Evolutionary conservation across 148 eudicot genomes (phyloP).

Genomic region (Suaeda aralocaspica): DNA sequence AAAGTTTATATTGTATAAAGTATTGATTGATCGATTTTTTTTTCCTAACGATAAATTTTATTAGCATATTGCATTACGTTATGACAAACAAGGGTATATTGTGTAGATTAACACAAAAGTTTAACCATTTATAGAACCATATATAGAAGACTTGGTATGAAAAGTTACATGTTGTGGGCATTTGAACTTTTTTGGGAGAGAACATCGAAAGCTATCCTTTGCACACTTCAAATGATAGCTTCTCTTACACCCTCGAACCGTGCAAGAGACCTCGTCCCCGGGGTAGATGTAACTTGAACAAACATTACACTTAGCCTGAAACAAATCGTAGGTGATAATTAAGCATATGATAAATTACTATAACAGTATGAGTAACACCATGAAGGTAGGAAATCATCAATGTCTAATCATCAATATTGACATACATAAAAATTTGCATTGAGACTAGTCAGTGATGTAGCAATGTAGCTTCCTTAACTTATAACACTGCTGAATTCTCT

Average conservation of each 20-base stretch:
- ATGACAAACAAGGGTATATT: neutral
- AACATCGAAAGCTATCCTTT: constrained; percentile 32
- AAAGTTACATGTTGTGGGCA: constrained; percentile 85
- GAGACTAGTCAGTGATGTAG: too few relatives aligned
- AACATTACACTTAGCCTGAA: constrained; percentile 59
- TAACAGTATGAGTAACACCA: neutral
- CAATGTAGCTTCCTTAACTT: too few relatives aligned
- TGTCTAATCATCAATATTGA: neutral
- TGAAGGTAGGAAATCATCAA: neutral
- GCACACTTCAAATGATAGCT: constrained; percentile 64
- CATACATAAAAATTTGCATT: neutral
- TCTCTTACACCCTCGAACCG: constrained; percentile 53
- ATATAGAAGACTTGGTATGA: neutral
- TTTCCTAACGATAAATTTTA: too few relatives aligned
- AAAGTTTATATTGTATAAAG: too few relatives aligned
- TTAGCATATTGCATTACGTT: neutral
- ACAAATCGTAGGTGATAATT: constrained; percentile 8
- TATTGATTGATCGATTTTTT: too few relatives aligned
- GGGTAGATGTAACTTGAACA: constrained; percentile 52
- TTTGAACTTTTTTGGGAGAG: constrained; percentile 48
- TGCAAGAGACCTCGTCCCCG: constrained; percentile 59
- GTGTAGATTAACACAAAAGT: neutral
- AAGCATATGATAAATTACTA: too few relatives aligned
- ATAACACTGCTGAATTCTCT: too few relatives aligned
- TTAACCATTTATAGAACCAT: neutral